Conservation (phyloP, 257 asterid genomes). For the Fraxinus anomala region DNA sequence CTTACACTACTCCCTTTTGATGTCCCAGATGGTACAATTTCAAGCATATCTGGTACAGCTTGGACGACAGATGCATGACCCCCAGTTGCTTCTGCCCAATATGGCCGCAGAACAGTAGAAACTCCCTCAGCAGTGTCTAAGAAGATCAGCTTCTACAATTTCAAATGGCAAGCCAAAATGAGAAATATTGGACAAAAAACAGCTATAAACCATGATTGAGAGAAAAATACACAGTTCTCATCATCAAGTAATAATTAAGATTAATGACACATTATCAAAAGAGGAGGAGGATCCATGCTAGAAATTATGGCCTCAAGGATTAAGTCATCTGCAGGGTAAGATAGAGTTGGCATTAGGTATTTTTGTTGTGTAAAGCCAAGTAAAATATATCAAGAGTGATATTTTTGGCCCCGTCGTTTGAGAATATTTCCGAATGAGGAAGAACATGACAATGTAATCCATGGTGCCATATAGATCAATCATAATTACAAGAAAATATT, state of each 20-base stretch:
- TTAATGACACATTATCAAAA: background rate
- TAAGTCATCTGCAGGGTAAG: background rate
- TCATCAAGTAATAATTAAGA: background rate
- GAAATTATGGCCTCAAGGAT: background rate
- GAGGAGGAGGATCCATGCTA: background rate
- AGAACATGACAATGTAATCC: background rate
- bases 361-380: background rate
- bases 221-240: background rate
- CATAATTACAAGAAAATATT: background rate
- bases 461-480: background rate
- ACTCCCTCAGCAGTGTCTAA: slow-evolving; percentile 87
- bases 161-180: slow-evolving; percentile 20
- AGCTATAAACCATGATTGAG: background rate
- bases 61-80: slow-evolving; percentile 90
- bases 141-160: slow-evolving; percentile 79
- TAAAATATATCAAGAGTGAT: background rate
- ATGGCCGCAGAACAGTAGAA: slow-evolving; percentile 68
- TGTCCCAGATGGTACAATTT: slow-evolving; percentile 86
- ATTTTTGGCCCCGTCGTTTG: background rate
- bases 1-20: slow-evolving; percentile 88
- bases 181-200: slow-evolving; percentile 13
- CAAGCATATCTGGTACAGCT: slow-evolving; percentile 93
- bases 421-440: background rate
- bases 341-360: background rate
- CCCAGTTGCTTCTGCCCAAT: slow-evolving; percentile 77